phyloP scores from a whole-genome alignment of 179 eudicot genomes.

The Vitellaria paradoxa region DNA sequence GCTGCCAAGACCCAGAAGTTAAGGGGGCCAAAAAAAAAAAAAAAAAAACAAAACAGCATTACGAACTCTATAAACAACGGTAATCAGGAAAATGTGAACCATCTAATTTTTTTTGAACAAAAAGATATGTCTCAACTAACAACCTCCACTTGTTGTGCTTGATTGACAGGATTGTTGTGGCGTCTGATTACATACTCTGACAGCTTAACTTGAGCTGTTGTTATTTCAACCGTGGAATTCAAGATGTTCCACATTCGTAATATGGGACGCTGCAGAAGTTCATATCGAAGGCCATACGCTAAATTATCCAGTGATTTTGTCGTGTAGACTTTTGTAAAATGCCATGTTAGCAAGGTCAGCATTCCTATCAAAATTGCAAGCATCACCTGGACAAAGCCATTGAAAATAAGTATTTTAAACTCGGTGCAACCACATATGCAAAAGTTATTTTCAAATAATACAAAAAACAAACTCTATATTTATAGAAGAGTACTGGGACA shows the following conservation, averaged over 20 bases:
- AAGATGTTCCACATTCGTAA: constrained; percentile 92
- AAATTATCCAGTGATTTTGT: constrained; percentile 73
- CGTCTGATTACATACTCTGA: constrained; percentile 67
- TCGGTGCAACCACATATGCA: too few species aligned
- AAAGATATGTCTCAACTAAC: background rate
- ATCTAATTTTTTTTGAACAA: too few species aligned
- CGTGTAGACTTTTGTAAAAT: constrained; percentile 84
- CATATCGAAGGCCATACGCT: constrained; percentile 82
- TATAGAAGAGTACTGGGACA: too few species aligned
- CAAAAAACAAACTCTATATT: too few species aligned
- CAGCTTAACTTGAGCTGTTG: constrained; percentile 86
- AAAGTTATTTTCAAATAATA: too few species aligned
- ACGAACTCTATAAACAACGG: too few species aligned
- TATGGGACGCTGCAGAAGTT: constrained; percentile 85
- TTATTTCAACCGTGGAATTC: constrained; percentile 80
- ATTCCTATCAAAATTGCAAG: constrained; percentile 90
- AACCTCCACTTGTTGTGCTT: constrained; percentile 92
- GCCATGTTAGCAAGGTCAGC: constrained; percentile 94
- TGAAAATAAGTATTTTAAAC: background rate
- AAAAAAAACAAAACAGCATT: too few species aligned
- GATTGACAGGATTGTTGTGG: constrained; percentile 58
- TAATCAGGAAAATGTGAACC: too few species aligned
- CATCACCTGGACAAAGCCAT: constrained; percentile 60
- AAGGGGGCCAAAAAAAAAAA: background rate
- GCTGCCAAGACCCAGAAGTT: constrained; percentile 36